Conservation (phyloP, 2,329 filamentous ascomycete genomes). For the Aspergillus flavus region DNA sequence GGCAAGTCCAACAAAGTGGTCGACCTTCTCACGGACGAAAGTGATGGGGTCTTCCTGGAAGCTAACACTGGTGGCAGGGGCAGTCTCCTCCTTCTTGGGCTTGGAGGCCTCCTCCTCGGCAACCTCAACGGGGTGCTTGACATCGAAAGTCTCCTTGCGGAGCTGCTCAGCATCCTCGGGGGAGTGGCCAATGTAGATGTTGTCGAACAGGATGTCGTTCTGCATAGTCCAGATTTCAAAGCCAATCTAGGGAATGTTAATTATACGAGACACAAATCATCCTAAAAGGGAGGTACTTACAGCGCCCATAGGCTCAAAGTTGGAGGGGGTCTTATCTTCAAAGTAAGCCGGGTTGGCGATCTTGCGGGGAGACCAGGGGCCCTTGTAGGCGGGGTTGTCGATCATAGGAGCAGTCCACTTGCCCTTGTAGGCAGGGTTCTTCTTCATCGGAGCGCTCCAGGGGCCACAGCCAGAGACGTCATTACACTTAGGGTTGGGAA, state of each 20-base stretch:
- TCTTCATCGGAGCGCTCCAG: constrained; percentile 89
- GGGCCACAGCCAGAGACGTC: constrained; percentile 91
- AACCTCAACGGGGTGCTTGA: constrained; percentile 84
- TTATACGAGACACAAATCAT: not conserved
- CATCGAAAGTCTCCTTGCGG: constrained; percentile 82
- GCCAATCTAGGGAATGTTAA: constrained; percentile 66
- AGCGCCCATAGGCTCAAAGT: constrained; percentile 97
- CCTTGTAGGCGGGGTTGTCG: constrained; percentile 98
- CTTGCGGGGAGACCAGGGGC: constrained; percentile 89
- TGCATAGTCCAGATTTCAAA: constrained; percentile 99
- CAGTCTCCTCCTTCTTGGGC: constrained; percentile 76
- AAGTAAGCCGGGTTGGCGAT: constrained; percentile 95
- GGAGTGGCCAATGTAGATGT: constrained; percentile 99
- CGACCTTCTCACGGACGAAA: constrained; percentile 89
- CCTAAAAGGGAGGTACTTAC: constrained; percentile 58
- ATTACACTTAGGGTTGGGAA: constrained; percentile 94
- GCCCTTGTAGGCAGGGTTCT: constrained; percentile 98
- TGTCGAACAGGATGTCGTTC: constrained; percentile 97
- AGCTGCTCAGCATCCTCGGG: constrained; percentile 88
- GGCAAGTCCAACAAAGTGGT: constrained; percentile 84
- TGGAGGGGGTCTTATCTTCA: constrained; percentile 94
- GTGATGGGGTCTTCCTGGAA: constrained; percentile 89
- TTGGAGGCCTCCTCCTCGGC: constrained; percentile 75
- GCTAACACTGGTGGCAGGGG: constrained; percentile 70
- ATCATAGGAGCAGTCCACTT: constrained; percentile 93